Conservation (phyloP, 2,329 filamentous ascomycete genomes). For the Botryotinia globosa region DNA sequence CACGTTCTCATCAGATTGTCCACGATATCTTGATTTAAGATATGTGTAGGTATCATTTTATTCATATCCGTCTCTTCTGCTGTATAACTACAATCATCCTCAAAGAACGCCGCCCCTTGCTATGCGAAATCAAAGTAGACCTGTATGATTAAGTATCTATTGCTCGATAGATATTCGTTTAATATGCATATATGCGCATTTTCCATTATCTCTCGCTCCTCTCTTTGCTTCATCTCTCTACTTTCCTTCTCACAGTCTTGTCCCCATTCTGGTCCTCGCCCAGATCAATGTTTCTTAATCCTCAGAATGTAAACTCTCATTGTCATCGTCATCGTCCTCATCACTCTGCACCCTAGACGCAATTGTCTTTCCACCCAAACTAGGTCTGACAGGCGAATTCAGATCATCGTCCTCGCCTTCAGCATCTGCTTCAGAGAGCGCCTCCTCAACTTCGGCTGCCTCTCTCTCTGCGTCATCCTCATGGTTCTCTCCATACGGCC, state of each 20-base stretch:
- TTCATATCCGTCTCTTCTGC: background rate
- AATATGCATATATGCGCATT: background rate
- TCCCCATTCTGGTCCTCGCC: background rate
- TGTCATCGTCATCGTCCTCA: constrained; percentile 5
- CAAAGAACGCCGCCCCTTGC: background rate
- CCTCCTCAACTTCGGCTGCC: constrained; percentile 2
- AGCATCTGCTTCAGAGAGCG: constrained; percentile 10
- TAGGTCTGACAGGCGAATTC: constrained; percentile 3
- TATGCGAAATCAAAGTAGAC: background rate
- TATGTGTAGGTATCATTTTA: background rate
- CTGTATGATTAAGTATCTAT: background rate
- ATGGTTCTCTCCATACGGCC: constrained; percentile 11
- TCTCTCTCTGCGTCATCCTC: constrained; percentile 7
- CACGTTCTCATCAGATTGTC: background rate
- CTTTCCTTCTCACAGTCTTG: background rate
- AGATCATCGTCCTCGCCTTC: constrained; percentile 16
- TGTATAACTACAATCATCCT: background rate
- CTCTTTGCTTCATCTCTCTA: background rate
- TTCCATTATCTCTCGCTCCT: background rate
- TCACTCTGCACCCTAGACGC: constrained; percentile 16
- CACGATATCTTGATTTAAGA: background rate
- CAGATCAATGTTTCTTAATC: background rate
- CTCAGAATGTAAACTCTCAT: constrained; percentile 15
- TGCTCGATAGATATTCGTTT: background rate
- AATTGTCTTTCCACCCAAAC: constrained; percentile 8